Evolutionary conservation across 2,329 filamentous ascomycete species (phyloP), one percentile per base, ranked within the genome.

Genomic region (Diaporthe sp.): DNA sequence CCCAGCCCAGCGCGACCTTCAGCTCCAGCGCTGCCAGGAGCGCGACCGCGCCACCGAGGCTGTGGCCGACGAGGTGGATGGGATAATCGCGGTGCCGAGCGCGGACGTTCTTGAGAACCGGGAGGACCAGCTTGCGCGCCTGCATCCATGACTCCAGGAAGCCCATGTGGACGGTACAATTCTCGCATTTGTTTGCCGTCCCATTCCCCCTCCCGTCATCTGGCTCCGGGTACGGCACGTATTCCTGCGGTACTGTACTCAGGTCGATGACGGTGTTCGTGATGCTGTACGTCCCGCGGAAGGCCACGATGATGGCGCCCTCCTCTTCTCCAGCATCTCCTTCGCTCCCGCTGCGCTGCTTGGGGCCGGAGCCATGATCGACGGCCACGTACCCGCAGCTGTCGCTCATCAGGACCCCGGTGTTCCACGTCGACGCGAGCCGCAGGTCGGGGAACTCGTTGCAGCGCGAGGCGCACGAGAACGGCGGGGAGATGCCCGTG

Each of bases 351-450:
- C 97, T 95, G n/a, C 0, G 94, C 96, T 98, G 98, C 76, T 97
- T 97, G 83, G 95, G 98, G 46, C 76, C 77, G n/a, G 78, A 77
- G 28, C 83, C 84, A 81, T 97, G 94, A 77, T 97, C 96, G 22
- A 98, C 86, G 0, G 95, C 96, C 74, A 98, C 92, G 84, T 98
- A 99, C 76, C 97, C 97, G 83, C 95, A 98, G 79, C 94, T 97
- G 84, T 98, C 97, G 77, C 93, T 94, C 80, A 98, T 88, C 42
- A 98, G 87, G 15, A 93, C 89, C 0, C 97, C 97, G 49, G 65
- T 69, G 81, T 97, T 96, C 94, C 95, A 99, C 15, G 95, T 94
- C 83, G 89, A 92, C 75, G 97, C 88, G 44, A 99, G 89, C 77
- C 95, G 92, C 79, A 98, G 92, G 4, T 89, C 87, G 1, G 94